Conservation (phyloP, 2,329 filamentous ascomycete genomes). For the Apiospora hydei region DNA sequence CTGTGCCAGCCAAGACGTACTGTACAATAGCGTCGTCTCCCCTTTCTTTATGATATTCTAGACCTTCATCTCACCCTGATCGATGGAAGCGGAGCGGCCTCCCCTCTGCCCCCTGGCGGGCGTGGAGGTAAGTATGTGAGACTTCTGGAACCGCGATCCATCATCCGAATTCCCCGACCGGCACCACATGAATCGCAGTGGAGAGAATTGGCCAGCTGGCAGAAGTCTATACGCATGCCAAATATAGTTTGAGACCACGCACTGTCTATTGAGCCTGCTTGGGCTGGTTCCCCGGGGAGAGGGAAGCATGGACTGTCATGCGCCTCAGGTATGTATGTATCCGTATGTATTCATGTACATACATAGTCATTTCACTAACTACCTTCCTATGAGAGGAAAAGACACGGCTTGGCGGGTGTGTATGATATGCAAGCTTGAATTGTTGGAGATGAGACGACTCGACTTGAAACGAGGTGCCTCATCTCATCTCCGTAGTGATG, state of each 20-base stretch:
- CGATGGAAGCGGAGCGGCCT: not conserved
- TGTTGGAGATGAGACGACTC: constrained; percentile 2
- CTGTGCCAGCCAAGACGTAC: not conserved
- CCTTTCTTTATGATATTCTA: not conserved
- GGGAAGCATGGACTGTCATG: not conserved
- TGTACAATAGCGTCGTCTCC: not conserved
- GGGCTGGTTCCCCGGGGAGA: not conserved
- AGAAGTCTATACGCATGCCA: not conserved
- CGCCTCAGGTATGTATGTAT: not conserved
- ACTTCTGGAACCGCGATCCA: constrained; percentile 11
- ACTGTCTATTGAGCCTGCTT: constrained; percentile 6
- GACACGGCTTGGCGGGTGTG: not conserved
- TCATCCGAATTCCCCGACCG: constrained; percentile 6
- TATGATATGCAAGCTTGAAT: constrained; percentile 1
- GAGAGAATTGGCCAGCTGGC: not conserved
- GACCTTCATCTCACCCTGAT: not conserved
- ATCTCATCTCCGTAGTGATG: not conserved
- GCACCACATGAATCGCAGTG: not conserved
- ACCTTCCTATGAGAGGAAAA: not conserved
- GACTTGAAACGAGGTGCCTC: constrained; percentile 3
- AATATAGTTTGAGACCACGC: constrained; percentile 18
- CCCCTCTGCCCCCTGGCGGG: not conserved
- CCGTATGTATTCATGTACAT: not conserved
- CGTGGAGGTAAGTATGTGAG: not conserved
- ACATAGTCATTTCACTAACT: not conserved